Evolutionary conservation across 176 grass and related monocot species (phyloP).

Genomic region (Rhynchospora tenuis): DNA sequence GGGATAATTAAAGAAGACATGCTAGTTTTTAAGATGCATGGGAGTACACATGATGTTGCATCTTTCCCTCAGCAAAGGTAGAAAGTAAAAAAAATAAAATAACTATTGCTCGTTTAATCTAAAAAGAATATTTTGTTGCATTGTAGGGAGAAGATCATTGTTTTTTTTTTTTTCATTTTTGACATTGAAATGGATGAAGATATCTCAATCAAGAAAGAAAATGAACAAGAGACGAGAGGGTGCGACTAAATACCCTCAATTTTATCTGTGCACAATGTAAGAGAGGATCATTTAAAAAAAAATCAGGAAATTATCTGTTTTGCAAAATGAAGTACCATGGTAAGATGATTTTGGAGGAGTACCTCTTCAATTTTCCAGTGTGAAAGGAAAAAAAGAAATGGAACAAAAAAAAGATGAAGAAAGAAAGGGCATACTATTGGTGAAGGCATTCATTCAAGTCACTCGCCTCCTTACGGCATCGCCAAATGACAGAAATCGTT

Average conservation of each 20-base stretch:
- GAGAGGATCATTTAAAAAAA: neutral
- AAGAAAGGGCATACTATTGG: slow-evolving; percentile 61
- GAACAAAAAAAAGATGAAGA: neutral
- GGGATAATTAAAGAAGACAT: neutral
- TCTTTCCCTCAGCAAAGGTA: no score
- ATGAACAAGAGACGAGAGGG: neutral
- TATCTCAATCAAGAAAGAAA: neutral
- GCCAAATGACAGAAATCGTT: slow-evolving; percentile 89
- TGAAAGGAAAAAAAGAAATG: neutral
- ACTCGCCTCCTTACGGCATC: slow-evolving; percentile 77
- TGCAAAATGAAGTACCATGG: neutral
- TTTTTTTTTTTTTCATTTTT: neutral
- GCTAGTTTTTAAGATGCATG: neutral
- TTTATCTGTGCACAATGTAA: neutral
- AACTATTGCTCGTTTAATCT: neutral
- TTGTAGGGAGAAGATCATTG: neutral
- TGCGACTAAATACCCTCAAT: neutral
- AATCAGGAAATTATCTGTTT: neutral
- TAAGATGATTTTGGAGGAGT: neutral
- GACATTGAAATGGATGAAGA: neutral
- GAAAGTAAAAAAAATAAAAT: neutral
- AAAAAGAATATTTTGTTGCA: neutral
- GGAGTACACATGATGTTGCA: neutral
- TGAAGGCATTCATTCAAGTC: slow-evolving; percentile 96
- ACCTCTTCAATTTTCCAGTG: neutral